Percentiles rank a stretch among this genome's conserved stretches.
Evolutionary conservation across 208 protist species (phyloP).

Genomic region (Crithidia fasciculata): DNA sequence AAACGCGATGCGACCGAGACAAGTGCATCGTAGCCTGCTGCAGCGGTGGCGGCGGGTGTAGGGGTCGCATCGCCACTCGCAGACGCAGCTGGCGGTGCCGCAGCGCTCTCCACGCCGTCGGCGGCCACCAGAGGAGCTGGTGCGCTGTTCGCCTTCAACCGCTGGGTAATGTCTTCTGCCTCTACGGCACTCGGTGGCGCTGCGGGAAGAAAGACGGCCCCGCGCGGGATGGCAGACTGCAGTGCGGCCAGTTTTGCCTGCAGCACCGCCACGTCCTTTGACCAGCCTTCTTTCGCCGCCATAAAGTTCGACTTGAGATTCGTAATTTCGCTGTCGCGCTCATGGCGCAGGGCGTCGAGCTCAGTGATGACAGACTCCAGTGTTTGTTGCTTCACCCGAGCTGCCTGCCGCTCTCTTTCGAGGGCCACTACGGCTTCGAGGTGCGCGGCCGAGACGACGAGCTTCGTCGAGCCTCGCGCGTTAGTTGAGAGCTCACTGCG

Average conservation of each 20-base stretch:
- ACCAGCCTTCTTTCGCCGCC: constrained; percentile 57
- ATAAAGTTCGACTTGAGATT: constrained; percentile 57
- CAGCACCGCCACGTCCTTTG: constrained; percentile 57
- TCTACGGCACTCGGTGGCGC: background rate
- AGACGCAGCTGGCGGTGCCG: background rate
- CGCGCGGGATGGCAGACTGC: constrained; percentile 38
- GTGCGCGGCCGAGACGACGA: constrained; percentile 59
- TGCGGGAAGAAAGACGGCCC: constrained; percentile 22
- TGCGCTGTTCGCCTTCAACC: background rate
- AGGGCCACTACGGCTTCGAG: constrained; percentile 58
- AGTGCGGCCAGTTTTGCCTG: constrained; percentile 59
- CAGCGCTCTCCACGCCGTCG: too few species aligned
- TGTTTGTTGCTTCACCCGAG: constrained; percentile 43
- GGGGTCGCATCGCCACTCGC: too few species aligned
- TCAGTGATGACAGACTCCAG: constrained; percentile 64
- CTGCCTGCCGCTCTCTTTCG: constrained; percentile 54
- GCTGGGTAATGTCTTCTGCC: constrained; percentile 1
- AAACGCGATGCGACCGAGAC: constrained; percentile 3
- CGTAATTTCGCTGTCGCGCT: constrained; percentile 62
- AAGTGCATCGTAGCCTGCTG: background rate
- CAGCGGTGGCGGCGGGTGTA: too few species aligned
- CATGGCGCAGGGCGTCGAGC: constrained; percentile 42
- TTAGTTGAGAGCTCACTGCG: background rate
- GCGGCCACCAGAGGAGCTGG: background rate
- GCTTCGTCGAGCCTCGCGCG: background rate